Percentiles rank a stretch among this genome's conserved stretches.
phyloP scores from a whole-genome alignment of 129 eudicot genomes.

The Saposhnikovia divaricata region DNA sequence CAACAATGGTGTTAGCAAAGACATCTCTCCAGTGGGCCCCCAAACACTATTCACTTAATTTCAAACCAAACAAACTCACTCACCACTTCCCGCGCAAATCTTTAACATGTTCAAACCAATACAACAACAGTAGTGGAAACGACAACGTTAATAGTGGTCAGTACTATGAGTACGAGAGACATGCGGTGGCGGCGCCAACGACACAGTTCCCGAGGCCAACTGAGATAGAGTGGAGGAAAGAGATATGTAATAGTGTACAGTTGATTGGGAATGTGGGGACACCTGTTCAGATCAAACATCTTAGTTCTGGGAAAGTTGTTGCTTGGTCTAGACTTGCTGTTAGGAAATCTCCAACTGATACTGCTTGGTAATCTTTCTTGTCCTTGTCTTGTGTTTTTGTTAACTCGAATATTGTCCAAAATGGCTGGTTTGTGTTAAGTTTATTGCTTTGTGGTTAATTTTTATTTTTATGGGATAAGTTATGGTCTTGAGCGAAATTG shows the following conservation, averaged over 20 bases:
- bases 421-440: not conserved
- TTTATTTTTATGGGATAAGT: too few relatives aligned
- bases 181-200: conserved; percentile 25
- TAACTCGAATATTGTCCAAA: not conserved
- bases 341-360: conserved; percentile 55
- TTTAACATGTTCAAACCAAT: conserved; percentile 19
- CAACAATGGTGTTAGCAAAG: conserved; percentile 18
- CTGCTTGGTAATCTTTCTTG: conserved; percentile 35
- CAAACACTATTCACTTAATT: not conserved
- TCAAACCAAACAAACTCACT: not conserved
- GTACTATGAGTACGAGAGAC: conserved; percentile 18
- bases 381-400: not conserved
- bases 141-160: conserved; percentile 7
- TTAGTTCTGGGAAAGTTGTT: conserved; percentile 62
- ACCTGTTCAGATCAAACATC: conserved; percentile 63
- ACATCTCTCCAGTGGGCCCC: conserved; percentile 18
- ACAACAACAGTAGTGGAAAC: conserved; percentile 1
- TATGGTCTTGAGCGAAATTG: too few relatives aligned
- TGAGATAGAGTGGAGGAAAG: conserved; percentile 77
- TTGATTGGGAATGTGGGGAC: conserved; percentile 67
- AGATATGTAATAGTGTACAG: conserved; percentile 60
- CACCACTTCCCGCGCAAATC: conserved; percentile 10
- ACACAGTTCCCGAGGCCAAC: conserved; percentile 50
- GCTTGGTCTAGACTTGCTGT: conserved; percentile 91
- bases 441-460: too few relatives aligned